Evolutionary conservation across 2,329 filamentous ascomycete genomes (phyloP).

Genomic region (Macroventuria anomochaeta): DNA sequence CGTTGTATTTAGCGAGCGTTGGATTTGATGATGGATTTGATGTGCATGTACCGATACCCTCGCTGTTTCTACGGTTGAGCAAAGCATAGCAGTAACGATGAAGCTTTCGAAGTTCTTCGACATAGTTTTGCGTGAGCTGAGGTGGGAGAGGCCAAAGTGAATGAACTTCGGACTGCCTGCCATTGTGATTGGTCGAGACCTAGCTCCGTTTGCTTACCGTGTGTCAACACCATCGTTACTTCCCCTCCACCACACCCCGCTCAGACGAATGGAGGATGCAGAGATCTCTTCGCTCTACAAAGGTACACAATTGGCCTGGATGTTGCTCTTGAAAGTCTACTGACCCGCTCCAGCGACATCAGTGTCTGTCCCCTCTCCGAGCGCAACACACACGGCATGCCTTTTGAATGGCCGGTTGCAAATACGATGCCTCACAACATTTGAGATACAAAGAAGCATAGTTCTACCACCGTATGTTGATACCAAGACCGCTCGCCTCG

Average conservation of each 20-base stretch:
- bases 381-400: slow-evolving; percentile 48
- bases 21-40: slow-evolving; percentile 22
- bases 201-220: slow-evolving; percentile 37
- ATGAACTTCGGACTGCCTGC: slow-evolving; percentile 5
- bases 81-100: slow-evolving; percentile 6
- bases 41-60: slow-evolving; percentile 45
- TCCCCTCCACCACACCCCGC: slow-evolving; percentile 11
- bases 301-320: slow-evolving; percentile 17
- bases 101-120: neutral
- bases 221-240: slow-evolving; percentile 30
- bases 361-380: slow-evolving; percentile 47
- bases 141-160: neutral
- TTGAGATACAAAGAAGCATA: slow-evolving; percentile 47
- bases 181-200: slow-evolving; percentile 8
- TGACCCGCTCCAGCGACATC: slow-evolving; percentile 37
- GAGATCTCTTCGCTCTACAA: slow-evolving; percentile 44
- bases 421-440: slow-evolving; percentile 47
- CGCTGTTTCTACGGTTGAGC: slow-evolving; percentile 37
- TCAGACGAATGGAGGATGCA: slow-evolving; percentile 33
- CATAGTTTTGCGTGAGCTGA: neutral
- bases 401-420: slow-evolving; percentile 49
- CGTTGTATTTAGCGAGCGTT: slow-evolving; percentile 21
- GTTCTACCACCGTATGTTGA: slow-evolving; percentile 42
- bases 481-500: slow-evolving; percentile 38
- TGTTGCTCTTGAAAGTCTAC: neutral